Evolutionary conservation across 1,284 basidiomycete genomes (phyloP).

Genomic region (Ustilago crameri): DNA sequence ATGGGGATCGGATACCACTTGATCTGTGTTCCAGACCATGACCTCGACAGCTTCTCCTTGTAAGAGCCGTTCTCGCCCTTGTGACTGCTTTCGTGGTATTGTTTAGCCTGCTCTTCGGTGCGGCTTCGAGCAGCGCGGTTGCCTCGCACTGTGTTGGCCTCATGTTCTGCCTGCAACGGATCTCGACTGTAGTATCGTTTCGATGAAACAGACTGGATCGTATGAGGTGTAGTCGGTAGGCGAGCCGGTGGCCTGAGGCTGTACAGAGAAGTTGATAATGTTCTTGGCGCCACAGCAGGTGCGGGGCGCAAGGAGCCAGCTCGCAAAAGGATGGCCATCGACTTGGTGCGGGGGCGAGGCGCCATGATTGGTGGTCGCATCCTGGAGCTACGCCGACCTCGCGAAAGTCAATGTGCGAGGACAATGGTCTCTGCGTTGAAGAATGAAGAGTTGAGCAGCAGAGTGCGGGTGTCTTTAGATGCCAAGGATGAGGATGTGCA

Average conservation of each 20-base stretch:
- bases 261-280: slow-evolving; percentile 1
- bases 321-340: slow-evolving; percentile 9
- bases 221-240: neutral
- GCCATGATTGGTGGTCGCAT: slow-evolving; percentile 28
- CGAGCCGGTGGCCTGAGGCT: too few relatives aligned
- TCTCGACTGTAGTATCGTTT: slow-evolving; percentile 46
- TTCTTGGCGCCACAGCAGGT: slow-evolving; percentile 1
- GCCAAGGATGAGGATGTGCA: neutral
- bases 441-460: neutral
- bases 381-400: neutral
- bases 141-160: slow-evolving; percentile 61
- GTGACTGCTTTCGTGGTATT: slow-evolving; percentile 16
- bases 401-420: neutral
- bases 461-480: too few relatives aligned
- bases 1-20: slow-evolving; percentile 96
- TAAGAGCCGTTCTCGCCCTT: slow-evolving; percentile 14
- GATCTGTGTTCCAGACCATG: slow-evolving; percentile 88
- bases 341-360: slow-evolving; percentile 20
- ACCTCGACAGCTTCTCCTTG: slow-evolving; percentile 71
- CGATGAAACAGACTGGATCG: slow-evolving; percentile 1
- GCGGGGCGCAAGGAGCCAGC: slow-evolving; percentile 1
- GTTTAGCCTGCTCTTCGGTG: slow-evolving; percentile 24
- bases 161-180: slow-evolving; percentile 58
- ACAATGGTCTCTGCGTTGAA: neutral
- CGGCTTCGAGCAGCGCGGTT: slow-evolving; percentile 49